Base-by-base conservation (phyloP, 345 rosid genomes). In the Lumnitzera littorea region DNA sequence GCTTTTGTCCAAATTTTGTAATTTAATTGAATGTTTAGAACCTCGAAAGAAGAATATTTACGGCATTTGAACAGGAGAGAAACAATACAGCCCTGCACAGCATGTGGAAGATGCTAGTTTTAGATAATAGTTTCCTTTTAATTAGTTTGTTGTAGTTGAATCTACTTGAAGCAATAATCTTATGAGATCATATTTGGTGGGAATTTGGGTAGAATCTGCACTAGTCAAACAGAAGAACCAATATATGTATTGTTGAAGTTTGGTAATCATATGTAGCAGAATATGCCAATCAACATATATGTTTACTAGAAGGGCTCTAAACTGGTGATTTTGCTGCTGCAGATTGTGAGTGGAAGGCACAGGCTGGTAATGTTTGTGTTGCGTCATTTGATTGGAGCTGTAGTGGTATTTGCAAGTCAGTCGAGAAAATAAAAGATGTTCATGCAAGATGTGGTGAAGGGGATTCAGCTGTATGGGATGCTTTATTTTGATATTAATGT, bases 301-400 rank as follows among this genome's bases (percentile, higher is more conserved):
- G 24, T 47, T 58, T 55, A 15, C 36, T 27, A 4, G 43, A 29
- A 2, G 3, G 24, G 1, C 10, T 9, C 20, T 52, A 17, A 24
- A 53, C 27, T 16, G 29, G 29, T 8, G 27, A 24, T 23, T 50
- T 50, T 14, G 48, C 51, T 24, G 2, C 53, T 55, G 61, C 76
- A 94, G 99, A 94, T 73, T 94, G 96, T 63, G 89, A 88, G 80
- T 88, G 96, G 99, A 94, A 90, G 78, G 96, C 97, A 53, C 86
- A 88, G 81, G 96, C 97, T 0, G 96, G 97, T 0, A 81, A 83
- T 47, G 83, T 83, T 13, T 94, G 99, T 66, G 72, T 86, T 50
- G 97, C 99, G 46, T 90, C 99, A 1, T 94, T 90, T 53, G 96
- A 94, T 61, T 94, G 99, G 96, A 94, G 91, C 76, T 94, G 99